A percentile compares a stretch with the other conserved stretches of the same genome.
These are phyloP conservation scores for Cardamine chenopodiifolia DNA, from an alignment of 345 rosid species.

Conservation along the genomic window DNA sequence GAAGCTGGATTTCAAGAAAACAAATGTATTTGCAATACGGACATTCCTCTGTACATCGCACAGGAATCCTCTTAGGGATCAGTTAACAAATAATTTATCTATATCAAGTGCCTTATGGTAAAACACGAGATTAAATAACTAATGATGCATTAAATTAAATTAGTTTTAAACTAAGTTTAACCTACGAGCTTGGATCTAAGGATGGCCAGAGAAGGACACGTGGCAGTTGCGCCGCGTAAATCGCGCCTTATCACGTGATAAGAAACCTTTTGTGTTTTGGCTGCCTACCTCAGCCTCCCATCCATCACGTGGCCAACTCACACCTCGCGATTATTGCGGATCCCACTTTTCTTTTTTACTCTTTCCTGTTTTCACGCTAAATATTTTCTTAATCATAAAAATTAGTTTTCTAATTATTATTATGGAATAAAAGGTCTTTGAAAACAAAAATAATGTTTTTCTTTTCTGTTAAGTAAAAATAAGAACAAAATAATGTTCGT, in stretches of 20 bases:
- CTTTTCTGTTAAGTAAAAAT: not conserved
- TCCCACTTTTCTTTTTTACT: slow-evolving; percentile 36
- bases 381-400: not conserved
- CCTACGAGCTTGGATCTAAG: not conserved
- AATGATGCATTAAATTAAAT: slow-evolving; percentile 26
- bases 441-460: too few relatives aligned
- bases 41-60: slow-evolving; percentile 44
- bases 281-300: slow-evolving; percentile 40
- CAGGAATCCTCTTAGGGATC: slow-evolving; percentile 46
- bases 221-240: slow-evolving; percentile 42
- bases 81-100: slow-evolving; percentile 36
- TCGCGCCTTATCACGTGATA: slow-evolving; percentile 45
- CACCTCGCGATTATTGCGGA: slow-evolving; percentile 38
- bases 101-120: slow-evolving; percentile 34
- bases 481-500: not conserved
- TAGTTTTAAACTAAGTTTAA: not conserved
- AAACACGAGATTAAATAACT: slow-evolving; percentile 28
- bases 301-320: slow-evolving; percentile 49
- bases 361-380: slow-evolving; percentile 41
- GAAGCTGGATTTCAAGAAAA: slow-evolving; percentile 33
- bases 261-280: slow-evolving; percentile 22
- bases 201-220: slow-evolving; percentile 13
- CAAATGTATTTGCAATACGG: slow-evolving; percentile 12
- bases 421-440: not conserved
- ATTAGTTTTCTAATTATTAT: slow-evolving; percentile 6